Evolutionary conservation across 352 stramenopile species (phyloP), one percentile per base, ranked within the genome.

Genomic region (Hyaloperonospora brassicae): DNA sequence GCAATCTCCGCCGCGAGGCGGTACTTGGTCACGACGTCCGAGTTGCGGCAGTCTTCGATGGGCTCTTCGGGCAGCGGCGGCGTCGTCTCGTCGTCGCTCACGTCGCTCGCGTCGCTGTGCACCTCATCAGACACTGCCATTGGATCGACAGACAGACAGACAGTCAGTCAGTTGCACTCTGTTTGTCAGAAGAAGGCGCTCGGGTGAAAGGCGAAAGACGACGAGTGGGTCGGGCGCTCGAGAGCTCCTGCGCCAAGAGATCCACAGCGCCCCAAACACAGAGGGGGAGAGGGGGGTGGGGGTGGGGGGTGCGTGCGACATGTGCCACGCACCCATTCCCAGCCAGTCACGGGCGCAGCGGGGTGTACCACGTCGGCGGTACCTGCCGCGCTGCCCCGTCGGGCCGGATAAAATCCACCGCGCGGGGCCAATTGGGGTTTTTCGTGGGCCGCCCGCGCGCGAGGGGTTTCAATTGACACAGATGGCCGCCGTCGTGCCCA

Each of bases 1-100:
- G 95, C 93, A 79, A 99, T 99, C 72, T 98, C 98, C 30, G 95
- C 89, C 5, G 97, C 97, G 55, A 98, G 83, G 58, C 97, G 92
- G 80, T 99, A 99, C 84, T 98, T 98, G 65, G 86, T 93, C 34
- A 96, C 84, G 2, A 98, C 91, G 61, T 98, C 81, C 68, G 84
- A 90, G 77, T 87, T 91, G 62, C 76, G 88, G 61, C 82, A 86
- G 73, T 95, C 84, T 57, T 93, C 84, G 11, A 93, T 57, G 44
- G 73, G 72, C 61, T 86, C 73, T n/a, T 68, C 55, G 52, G 84
- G 72, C 52, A 72, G 66, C 61, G 57, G 69, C 51, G 62, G 65
- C 58, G 86, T 60, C 58, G 87, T 67, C 50, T 87, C 76, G 52
- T 91, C 79, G 49, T 93, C 83, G 58, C 76, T 89, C 65, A 86